Conservation (phyloP, 352 stramenopile genomes). For the Globisporangium iwayamae region DNA sequence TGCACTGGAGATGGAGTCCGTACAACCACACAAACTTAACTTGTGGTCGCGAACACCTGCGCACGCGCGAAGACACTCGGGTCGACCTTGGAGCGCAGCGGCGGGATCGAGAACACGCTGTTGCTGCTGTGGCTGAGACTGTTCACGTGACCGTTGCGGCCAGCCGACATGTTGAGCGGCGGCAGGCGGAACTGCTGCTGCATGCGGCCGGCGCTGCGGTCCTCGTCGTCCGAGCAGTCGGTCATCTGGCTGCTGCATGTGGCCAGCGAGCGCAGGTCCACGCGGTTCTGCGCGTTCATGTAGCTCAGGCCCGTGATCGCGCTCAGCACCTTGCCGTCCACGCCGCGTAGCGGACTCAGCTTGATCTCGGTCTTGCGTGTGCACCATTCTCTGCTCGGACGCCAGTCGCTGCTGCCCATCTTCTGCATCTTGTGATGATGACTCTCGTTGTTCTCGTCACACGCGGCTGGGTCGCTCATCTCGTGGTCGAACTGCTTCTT, state of each 20-base stretch:
- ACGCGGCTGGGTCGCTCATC: constrained; percentile 9
- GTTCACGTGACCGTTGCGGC: constrained; percentile 7
- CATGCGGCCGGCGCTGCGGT: constrained; percentile 22
- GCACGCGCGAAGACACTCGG: constrained; percentile 52
- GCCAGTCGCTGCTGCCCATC: constrained; percentile 16
- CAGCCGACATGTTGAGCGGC: constrained; percentile 51
- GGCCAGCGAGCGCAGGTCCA: constrained; percentile 17
- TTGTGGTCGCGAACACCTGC: constrained; percentile 47
- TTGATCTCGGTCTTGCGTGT: constrained; percentile 61
- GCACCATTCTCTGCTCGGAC: constrained; percentile 45
- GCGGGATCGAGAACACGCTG: constrained; percentile 54
- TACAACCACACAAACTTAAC: constrained; percentile 25
- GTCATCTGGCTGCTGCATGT: constrained; percentile 10
- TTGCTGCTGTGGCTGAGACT: constrained; percentile 9
- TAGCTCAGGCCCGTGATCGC: constrained; percentile 46
- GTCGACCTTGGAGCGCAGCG: constrained; percentile 77
- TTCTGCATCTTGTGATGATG: constrained; percentile 22
- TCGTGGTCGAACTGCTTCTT: constrained; percentile 15
- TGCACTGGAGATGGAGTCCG: neutral
- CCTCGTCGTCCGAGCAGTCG: constrained; percentile 25
- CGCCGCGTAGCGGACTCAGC: constrained; percentile 50
- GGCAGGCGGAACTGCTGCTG: constrained; percentile 43
- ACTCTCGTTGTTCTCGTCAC: constrained; percentile 4
- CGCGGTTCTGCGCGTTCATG: constrained; percentile 47
- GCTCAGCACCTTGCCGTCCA: constrained; percentile 42